Evolutionary conservation across 2,329 filamentous ascomycete genomes (phyloP), one percentile per base, ranked within the genome.

Genomic region (Thelonectria blattea): DNA sequence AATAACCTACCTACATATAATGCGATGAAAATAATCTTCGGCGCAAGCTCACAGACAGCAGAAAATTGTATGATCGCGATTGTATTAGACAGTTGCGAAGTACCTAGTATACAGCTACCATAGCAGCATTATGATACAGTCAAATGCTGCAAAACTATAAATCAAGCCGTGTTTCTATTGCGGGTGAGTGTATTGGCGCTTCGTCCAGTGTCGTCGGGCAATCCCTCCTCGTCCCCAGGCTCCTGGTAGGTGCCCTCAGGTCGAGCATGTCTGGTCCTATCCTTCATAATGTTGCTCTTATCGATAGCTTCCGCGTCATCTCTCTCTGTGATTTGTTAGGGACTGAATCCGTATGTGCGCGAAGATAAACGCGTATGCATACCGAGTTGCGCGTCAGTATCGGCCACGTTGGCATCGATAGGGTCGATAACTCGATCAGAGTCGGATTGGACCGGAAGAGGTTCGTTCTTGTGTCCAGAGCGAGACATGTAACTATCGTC

Each of bases 371-470:
- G 34, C 15, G 34, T 37, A 18, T 45, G 18, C 22, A 24, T 66
- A 69, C 67, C 63, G 18, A 68, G 67, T 30, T 69, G 63, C 6
- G 58, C 61, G 15, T 68, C 63, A 34, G 58, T 61, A 8, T 68
- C 56, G 2, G 67, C 63, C 41, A 52, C 20, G n/a, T 54, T 49
- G 5, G 61, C 51, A 6, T 68, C 54, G 20, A 63, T 59, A 1
- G 65, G 59, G 27, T 65, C 65, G 5, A 68, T 58, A 30, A 67
- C 57, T 32, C 39, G 58, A 12, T 63, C 67, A 7, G 56, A 63
- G 49, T 69, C 61, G 34, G 65, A 56, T 14, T 66, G 65, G 5
- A 69, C 66, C 4, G 67, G 61, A 18, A 69, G 52, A 5, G 63
- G 52, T 50, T 69, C 60, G 3, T 59, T 51, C 51, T 69, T 66